phyloP scores from a whole-genome alignment of 352 stramenopile genomes.

The Phytophthora melonis region DNA sequence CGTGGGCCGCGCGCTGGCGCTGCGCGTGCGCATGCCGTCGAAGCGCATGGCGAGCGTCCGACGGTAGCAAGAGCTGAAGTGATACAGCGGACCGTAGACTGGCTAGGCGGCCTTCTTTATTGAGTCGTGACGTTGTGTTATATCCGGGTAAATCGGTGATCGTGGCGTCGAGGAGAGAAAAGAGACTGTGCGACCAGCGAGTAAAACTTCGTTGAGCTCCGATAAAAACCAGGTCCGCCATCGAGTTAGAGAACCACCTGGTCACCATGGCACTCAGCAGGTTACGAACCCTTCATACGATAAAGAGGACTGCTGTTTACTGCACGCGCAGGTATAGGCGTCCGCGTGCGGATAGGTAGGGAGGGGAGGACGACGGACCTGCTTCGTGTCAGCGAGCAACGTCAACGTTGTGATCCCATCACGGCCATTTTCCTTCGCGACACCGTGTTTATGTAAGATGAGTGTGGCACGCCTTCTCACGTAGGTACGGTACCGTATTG shows the following conservation, averaged over 20 bases:
- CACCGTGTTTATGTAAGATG: not conserved
- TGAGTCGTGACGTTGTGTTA: too few relatives aligned
- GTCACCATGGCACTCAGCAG: too few relatives aligned
- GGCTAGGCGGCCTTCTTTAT: too few relatives aligned
- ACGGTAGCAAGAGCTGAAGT: slow-evolving; percentile 23
- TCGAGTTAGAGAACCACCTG: too few relatives aligned
- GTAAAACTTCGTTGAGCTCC: slow-evolving; percentile 10
- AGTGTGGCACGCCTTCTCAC: not conserved
- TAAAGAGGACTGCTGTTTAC: too few relatives aligned
- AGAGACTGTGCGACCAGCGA: slow-evolving; percentile 28
- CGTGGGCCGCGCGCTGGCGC: slow-evolving; percentile 24
- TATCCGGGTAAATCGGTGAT: too few relatives aligned
- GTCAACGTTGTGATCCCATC: not conserved
- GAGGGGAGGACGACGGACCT: too few relatives aligned
- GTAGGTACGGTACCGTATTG: not conserved
- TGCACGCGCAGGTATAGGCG: too few relatives aligned
- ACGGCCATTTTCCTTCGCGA: not conserved
- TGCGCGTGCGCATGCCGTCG: slow-evolving; percentile 37
- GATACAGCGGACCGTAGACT: not conserved
- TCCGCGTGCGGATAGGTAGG: too few relatives aligned
- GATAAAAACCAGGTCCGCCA: too few relatives aligned
- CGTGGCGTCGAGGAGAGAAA: not conserved
- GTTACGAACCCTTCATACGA: too few relatives aligned
- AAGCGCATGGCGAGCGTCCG: slow-evolving; percentile 32
- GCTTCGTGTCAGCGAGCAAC: not conserved